Base-by-base conservation (phyloP, 1,284 basidiomycete species). In the Melampsora larici-populina region DNA sequence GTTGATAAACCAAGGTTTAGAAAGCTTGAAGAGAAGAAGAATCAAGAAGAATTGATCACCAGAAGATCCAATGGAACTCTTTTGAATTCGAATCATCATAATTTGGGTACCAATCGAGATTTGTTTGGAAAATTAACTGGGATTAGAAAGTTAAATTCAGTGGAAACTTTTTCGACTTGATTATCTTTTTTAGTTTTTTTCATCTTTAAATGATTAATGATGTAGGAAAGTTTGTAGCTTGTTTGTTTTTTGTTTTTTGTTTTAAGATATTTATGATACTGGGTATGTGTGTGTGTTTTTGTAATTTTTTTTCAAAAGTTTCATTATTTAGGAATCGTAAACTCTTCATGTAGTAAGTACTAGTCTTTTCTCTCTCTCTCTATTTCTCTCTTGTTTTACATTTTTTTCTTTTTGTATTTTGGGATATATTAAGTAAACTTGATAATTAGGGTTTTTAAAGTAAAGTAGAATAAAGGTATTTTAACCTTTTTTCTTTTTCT, bases 61-160 rank as follows among this genome's bases (percentile, higher is more conserved):
- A 24, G 51, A 55, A 55, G 51, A 36, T 4, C 36, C 3, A 36
- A 36, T 36, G 36, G 36, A 36, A 36, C 5, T 3, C 9, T 36
- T 3, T 4, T 36, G 36, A 36, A 36, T 4, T 24, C 18, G 4
- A 18, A 15, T 55, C 13, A 3, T 55, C 3, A 55, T 55, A 3
- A 55, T 5, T 55, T 24, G 6, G 51, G 24, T 55, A n/a, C n/a
- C n/a, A 36, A 36, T 36, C 36, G 36, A 36, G 51, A 55, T 55
- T 55, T 55, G 24, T 55, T 55, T 55, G 51, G 51, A 55, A 55
- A 55, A 15, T 55, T 55, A 55, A 55, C 51, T 55, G 51, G 51
- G 24, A 55, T 55, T 55, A 18, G 51, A 21, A 55, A 55, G 17
- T 24, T 55, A 6, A 55, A 55, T 55, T 55, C 51, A 55, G 17